phyloP scores from a whole-genome alignment of 495 filamentous ascomycete genomes.

The Penicillium mononematosum region DNA sequence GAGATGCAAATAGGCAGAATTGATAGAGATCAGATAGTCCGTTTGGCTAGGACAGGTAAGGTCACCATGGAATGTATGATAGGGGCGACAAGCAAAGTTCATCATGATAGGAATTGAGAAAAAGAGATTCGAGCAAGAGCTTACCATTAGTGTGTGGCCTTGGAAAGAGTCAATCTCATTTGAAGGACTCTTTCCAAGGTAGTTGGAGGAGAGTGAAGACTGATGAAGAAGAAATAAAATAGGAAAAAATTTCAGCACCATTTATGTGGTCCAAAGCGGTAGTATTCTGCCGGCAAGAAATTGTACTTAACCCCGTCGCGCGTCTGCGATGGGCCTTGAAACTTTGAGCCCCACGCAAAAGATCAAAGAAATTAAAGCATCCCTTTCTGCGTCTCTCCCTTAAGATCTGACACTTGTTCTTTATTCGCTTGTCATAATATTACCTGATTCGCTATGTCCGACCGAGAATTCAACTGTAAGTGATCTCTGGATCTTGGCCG shows the following conservation, averaged over 20 bases:
- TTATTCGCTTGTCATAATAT: conserved; percentile 4
- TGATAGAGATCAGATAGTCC: conserved; percentile 65
- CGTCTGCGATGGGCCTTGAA: conserved; percentile 16
- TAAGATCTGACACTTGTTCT: conserved; percentile 4
- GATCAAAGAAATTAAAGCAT: conserved; percentile 11
- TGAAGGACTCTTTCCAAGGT: conserved; percentile 14
- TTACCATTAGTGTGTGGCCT: conserved; percentile 39
- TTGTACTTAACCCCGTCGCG: conserved; percentile 20
- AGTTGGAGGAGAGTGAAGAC: conserved; percentile 12
- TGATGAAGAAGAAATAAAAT: conserved; percentile 11
- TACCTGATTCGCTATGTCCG: conserved; percentile 65
- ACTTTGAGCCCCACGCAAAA: conserved; percentile 22
- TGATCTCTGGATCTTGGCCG: conserved; percentile 26
- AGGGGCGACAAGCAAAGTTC: conserved; percentile 90
- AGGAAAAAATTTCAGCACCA: conserved; percentile 6
- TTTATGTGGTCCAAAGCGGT: conserved; percentile 16
- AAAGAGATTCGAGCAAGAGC: conserved; percentile 20
- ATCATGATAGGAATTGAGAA: conserved; percentile 59
- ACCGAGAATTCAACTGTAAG: conserved; percentile 82
- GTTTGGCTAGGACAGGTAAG: conserved; percentile 89
- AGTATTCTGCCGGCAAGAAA: conserved; percentile 23
- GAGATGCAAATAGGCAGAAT: conserved; percentile 18
- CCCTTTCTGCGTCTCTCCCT: background rate
- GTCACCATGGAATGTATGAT: conserved; percentile 86
- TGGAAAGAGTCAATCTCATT: conserved; percentile 12